phyloP scores from a whole-genome alignment of 139 green algal species.

The Parachlorella kessleri region DNA sequence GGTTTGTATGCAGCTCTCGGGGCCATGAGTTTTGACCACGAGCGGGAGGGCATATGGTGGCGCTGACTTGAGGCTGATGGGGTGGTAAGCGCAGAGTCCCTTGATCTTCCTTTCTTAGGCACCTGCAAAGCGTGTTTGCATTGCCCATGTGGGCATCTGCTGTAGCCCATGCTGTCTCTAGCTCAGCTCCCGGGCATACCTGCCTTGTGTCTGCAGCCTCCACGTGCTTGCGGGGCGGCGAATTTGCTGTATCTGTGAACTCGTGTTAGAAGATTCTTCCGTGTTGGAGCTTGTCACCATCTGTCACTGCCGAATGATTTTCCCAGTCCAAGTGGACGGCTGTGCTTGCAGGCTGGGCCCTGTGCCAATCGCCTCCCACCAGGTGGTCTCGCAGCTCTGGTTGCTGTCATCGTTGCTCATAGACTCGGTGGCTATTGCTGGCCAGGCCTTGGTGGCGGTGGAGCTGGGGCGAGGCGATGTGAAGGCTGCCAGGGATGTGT shows the following conservation, averaged over 20 bases:
- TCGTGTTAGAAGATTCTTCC: too few relatives aligned
- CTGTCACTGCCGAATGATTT: too few relatives aligned
- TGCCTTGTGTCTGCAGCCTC: too few relatives aligned
- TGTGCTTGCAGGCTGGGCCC: conserved; percentile 65
- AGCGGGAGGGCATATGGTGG: too few relatives aligned
- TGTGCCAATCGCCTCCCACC: conserved; percentile 65
- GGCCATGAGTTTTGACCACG: too few relatives aligned
- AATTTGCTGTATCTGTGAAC: too few relatives aligned
- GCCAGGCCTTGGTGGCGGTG: conserved; percentile 71
- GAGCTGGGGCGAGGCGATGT: conserved; percentile 17
- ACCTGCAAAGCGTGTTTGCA: not conserved
- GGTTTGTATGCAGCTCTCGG: too few relatives aligned
- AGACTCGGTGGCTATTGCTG: conserved; percentile 74
- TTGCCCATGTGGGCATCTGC: not conserved
- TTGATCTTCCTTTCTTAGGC: not conserved
- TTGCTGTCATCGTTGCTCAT: conserved; percentile 63
- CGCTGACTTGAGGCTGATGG: not conserved
- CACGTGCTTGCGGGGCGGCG: too few relatives aligned
- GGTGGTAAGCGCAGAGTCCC: not conserved
- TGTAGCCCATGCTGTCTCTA: too few relatives aligned
- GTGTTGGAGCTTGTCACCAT: too few relatives aligned
- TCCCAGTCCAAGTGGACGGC: too few relatives aligned
- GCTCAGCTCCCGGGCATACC: too few relatives aligned
- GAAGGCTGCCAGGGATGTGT: conserved; percentile 40
- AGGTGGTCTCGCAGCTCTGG: conserved; percentile 78